phyloP scores from a whole-genome alignment of 2,329 filamentous ascomycete species.

The Fusarium foetens region DNA sequence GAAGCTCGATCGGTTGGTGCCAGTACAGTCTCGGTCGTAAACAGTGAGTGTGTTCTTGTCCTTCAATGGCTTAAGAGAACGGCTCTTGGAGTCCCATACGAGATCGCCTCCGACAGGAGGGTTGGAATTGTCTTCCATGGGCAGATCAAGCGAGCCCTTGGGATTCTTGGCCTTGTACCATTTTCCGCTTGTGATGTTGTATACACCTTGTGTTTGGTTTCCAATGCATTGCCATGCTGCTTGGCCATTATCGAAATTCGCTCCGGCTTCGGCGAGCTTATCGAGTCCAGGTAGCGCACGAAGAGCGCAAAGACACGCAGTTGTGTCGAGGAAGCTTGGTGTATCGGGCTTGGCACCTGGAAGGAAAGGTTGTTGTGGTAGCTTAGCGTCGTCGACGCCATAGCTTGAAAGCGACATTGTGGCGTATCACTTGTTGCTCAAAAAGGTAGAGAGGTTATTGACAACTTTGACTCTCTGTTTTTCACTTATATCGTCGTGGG shows the following conservation, averaged over 20 bases:
- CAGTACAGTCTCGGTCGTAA: slow-evolving; percentile 56
- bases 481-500: background rate
- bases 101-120: slow-evolving; percentile 47
- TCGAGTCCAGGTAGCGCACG: slow-evolving; percentile 33
- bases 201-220: slow-evolving; percentile 55
- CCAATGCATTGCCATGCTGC: slow-evolving; percentile 58
- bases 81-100: slow-evolving; percentile 42
- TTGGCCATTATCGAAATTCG: slow-evolving; percentile 10
- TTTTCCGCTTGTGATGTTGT: slow-evolving; percentile 51
- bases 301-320: slow-evolving; percentile 54
- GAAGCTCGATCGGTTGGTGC: slow-evolving; percentile 53
- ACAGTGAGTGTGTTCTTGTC: slow-evolving; percentile 44
- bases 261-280: slow-evolving; percentile 10
- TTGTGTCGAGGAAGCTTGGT: slow-evolving; percentile 54
- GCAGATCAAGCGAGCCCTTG: slow-evolving; percentile 36
- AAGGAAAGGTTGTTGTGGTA: slow-evolving; percentile 54
- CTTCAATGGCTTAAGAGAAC: slow-evolving; percentile 42
- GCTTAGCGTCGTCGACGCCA: slow-evolving; percentile 29
- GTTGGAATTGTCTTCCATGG: slow-evolving; percentile 52
- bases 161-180: slow-evolving; percentile 53
- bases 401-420: slow-evolving; percentile 32
- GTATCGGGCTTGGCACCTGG: slow-evolving; percentile 46
- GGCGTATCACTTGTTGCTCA: background rate
- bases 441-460: background rate
- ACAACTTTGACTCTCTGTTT: background rate